phyloP scores from a whole-genome alignment of 2,329 filamentous ascomycete species.

The Aspergillus fructus region DNA sequence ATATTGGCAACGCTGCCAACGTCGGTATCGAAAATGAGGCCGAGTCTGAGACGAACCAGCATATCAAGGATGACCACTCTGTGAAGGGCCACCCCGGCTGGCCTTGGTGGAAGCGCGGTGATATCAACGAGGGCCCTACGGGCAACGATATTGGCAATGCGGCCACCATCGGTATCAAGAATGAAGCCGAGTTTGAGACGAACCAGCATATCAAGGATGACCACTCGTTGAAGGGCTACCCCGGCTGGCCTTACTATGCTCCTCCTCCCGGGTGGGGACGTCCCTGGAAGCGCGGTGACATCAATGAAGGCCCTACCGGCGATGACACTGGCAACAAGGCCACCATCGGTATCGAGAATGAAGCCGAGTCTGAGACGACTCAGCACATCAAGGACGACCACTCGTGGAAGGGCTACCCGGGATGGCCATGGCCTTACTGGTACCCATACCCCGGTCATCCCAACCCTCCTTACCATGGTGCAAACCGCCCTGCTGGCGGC shows the following conservation, averaged over 20 bases:
- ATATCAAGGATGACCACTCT: conserved; percentile 1
- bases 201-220: conserved; percentile 3
- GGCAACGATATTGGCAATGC: conserved; percentile 20
- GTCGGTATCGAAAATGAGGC: neutral
- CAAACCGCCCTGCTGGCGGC: no score
- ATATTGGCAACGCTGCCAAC: conserved; percentile 3
- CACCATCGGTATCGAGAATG: conserved; percentile 8
- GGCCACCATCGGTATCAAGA: conserved; percentile 10
- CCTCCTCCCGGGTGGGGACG: no score
- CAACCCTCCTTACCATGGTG: no score
- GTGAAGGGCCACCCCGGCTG: neutral
- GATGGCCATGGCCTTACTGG: no score
- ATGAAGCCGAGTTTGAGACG: neutral
- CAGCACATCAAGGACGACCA: conserved; percentile 6
- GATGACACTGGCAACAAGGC: conserved; percentile 18
- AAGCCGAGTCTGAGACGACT: neutral
- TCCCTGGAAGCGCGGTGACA: neutral
- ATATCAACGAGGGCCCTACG: conserved; percentile 7
- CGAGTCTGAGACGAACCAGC: neutral
- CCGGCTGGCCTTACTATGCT: no score
- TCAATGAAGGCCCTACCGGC: conserved; percentile 15
- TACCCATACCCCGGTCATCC: no score
- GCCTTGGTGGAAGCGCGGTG: conserved; percentile 11
- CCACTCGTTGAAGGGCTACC: neutral
- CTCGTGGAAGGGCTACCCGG: neutral